Conservation (phyloP, 441 rosid species). For the Croton setiger region DNA sequence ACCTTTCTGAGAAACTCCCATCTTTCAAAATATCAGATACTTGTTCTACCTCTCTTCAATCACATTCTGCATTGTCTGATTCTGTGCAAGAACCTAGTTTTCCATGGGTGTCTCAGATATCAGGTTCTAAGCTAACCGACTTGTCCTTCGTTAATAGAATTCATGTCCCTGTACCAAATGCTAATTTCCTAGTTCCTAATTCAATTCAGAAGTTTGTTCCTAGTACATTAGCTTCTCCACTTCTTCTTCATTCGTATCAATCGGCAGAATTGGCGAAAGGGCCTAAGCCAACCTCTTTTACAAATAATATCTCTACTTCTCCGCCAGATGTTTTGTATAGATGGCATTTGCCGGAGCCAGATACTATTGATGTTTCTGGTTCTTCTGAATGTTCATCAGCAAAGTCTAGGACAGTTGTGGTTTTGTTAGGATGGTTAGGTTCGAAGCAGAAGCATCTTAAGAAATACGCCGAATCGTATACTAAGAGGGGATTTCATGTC, state of each 20-base stretch:
- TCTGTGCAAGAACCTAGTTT: slow-evolving; percentile 33
- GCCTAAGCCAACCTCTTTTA: slow-evolving; percentile 43
- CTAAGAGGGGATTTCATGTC: slow-evolving; percentile 81
- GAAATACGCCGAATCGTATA: slow-evolving; percentile 93
- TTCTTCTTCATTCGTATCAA: slow-evolving; percentile 49
- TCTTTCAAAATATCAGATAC: slow-evolving; percentile 36
- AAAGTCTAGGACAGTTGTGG: slow-evolving; percentile 85
- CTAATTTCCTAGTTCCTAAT: slow-evolving; percentile 36
- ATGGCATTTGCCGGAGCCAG: slow-evolving; percentile 85
- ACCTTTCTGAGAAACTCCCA: slow-evolving; percentile 52
- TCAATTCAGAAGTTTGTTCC: slow-evolving; percentile 29
- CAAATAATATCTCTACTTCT: slow-evolving; percentile 30
- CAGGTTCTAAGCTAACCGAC: slow-evolving; percentile 59
- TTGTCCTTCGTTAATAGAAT: slow-evolving; percentile 52
- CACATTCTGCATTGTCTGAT: slow-evolving; percentile 31
- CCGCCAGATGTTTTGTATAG: slow-evolving; percentile 64
- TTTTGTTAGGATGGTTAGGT: slow-evolving; percentile 95
- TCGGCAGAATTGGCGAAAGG: slow-evolving; percentile 70
- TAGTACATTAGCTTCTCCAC: slow-evolving; percentile 30
- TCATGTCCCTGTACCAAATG: slow-evolving; percentile 57
- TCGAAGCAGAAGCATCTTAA: slow-evolving; percentile 91
- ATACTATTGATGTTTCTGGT: slow-evolving; percentile 52
- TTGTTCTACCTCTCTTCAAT: slow-evolving; percentile 34
- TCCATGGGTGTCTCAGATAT: slow-evolving; percentile 56
- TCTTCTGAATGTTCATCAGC: slow-evolving; percentile 46